Percentiles rank a stretch among this genome's conserved stretches.
These are phyloP conservation scores for Chlorella sorokiniana DNA, from an alignment of 139 green algal genomes.

Conservation along the genomic window DNA sequence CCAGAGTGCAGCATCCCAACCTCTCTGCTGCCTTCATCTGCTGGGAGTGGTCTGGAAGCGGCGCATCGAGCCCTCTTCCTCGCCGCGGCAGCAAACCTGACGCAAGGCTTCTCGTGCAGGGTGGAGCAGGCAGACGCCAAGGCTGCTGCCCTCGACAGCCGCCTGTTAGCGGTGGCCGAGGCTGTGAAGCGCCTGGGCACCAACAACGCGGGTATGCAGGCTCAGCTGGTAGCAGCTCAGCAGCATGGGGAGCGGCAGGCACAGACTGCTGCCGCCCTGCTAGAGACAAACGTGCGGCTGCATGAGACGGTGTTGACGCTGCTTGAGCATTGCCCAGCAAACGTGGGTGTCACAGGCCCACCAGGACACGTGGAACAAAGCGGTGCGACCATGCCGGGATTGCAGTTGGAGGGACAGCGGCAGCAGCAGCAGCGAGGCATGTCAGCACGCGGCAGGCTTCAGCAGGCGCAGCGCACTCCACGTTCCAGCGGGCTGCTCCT, in stretches of 20 bases:
- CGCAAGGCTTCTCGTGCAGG: background rate
- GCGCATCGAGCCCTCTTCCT: constrained; percentile 12
- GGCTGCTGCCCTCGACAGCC: background rate
- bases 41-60: background rate
- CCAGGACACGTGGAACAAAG: background rate
- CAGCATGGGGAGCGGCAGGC: background rate
- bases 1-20: no score
- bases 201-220: background rate
- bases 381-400: background rate
- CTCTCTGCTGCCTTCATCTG: background rate
- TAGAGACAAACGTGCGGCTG: constrained; percentile 9
- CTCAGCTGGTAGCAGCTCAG: background rate
- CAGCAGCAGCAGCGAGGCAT: constrained; percentile 6
- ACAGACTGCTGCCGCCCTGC: background rate
- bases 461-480: background rate
- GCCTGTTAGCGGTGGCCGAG: background rate
- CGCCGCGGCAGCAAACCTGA: constrained; percentile 5
- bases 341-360: background rate
- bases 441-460: background rate
- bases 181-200: background rate
- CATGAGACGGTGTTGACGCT: constrained; percentile 11
- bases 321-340: background rate
- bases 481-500: no score
- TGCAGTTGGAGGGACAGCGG: background rate
- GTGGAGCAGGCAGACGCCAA: constrained; percentile 1